Percentiles rank a stretch among this genome's conserved stretches.
Evolutionary conservation across 2,329 filamentous ascomycete genomes (phyloP).

Genomic region (Ophiosphaerella korrae): DNA sequence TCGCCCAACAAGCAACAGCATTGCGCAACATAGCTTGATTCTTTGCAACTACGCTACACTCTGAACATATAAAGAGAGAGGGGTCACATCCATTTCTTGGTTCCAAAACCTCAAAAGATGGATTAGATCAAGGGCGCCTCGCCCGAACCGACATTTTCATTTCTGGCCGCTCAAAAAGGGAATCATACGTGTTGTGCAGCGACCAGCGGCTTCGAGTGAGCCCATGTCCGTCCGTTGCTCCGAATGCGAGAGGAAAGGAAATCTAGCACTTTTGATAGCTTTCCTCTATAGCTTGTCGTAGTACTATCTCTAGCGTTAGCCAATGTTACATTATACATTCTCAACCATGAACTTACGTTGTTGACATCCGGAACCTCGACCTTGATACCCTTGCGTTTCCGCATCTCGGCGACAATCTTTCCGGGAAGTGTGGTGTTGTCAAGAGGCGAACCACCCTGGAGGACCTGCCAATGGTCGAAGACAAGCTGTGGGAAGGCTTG

Average conservation of each 20-base stretch:
- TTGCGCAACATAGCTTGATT: slow-evolving; percentile 41
- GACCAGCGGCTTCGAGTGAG: slow-evolving; percentile 42
- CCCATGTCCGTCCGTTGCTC: slow-evolving; percentile 41
- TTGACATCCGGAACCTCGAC: slow-evolving; percentile 87
- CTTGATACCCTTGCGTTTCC: slow-evolving; percentile 99
- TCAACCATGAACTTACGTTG: slow-evolving; percentile 73
- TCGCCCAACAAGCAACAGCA: neutral
- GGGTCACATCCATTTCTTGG: slow-evolving; percentile 43
- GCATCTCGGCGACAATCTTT: slow-evolving; percentile 82
- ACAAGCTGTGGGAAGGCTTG: slow-evolving; percentile 99
- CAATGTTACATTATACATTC: slow-evolving; percentile 19
- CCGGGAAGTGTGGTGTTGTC: slow-evolving; percentile 83
- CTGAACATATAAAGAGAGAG: slow-evolving; percentile 41
- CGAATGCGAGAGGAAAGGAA: slow-evolving; percentile 46
- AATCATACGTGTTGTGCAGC: slow-evolving; percentile 41
- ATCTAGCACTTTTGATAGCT: slow-evolving; percentile 52
- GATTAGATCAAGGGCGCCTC: slow-evolving; percentile 34
- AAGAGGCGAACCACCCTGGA: slow-evolving; percentile 90
- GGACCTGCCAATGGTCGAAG: slow-evolving; percentile 98
- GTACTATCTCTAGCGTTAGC: slow-evolving; percentile 68
- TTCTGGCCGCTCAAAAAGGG: slow-evolving; percentile 36
- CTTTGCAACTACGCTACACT: slow-evolving; percentile 43
- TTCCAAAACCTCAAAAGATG: slow-evolving; percentile 34
- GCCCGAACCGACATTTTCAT: slow-evolving; percentile 47
- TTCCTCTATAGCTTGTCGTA: slow-evolving; percentile 94